Evolutionary conservation across 106 monocot genomes (phyloP), one percentile per base, ranked within the genome.

Genomic region (Platanthera zijinensis): DNA sequence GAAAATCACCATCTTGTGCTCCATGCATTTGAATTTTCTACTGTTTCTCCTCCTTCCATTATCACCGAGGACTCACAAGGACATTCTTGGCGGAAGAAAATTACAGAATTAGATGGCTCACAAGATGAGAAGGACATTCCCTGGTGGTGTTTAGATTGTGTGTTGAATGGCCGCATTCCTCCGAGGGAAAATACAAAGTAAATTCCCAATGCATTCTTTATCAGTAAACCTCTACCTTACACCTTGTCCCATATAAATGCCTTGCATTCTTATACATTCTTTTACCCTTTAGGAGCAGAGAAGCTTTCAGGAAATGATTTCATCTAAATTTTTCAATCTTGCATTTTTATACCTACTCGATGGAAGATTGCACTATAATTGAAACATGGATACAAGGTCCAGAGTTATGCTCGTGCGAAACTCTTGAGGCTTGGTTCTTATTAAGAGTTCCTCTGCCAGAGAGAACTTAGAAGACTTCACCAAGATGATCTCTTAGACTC

Each of bases 41-140:
- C 80, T 18, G 79, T 80, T 73, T 91, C 85, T 19, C 91, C 91
- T 78, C 91, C 94, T 69, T 99, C 97, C 32, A 86, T 99, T 57
- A 88, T 94, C 59, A 99, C 94, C 32, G 97, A 99, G 71, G 97
- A 94, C 52, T 86, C 94, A 72, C 83, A 85, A 71, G 91, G 94
- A 59, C 90, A 87, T 12, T 92, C 94, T 61, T 99, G 97, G 97
- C 86, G 97, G 81, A 99, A 94, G 86, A 91, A 81, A 85, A 85
- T 90, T 48, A 87, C 87, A 19, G 91, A 94, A 54, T 75, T 99
- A 48, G 87, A 94, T 84, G 97, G 97, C 49, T 82, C 88, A 28
- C 91, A 92, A 83, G 95, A 96, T 85, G 95, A 96, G 52, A 92
- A 86, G 71, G 91, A 92, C 85, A 71, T 99, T 56, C 97, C 97